phyloP scores from a whole-genome alignment of 305 asterid species.

The Plantago rigida region DNA sequence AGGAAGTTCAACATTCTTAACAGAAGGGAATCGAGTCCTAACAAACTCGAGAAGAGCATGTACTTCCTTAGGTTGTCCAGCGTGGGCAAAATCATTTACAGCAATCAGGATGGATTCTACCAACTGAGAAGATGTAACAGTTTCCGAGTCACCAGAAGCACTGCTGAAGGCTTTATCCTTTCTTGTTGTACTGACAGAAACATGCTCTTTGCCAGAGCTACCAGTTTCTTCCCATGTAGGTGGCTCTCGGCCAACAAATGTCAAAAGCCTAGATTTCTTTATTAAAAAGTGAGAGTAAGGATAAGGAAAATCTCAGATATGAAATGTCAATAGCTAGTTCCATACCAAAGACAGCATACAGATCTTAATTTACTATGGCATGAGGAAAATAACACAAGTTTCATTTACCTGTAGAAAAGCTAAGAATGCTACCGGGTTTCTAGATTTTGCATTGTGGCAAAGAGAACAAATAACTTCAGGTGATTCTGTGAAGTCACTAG shows the following conservation, averaged over 20 bases:
- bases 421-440: conserved; percentile 68
- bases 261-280: conserved; percentile 84
- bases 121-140: conserved; percentile 40
- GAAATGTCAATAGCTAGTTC: background rate
- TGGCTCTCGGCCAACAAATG: conserved; percentile 58
- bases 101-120: conserved; percentile 55
- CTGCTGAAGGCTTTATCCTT: conserved; percentile 29
- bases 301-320: conserved; percentile 21
- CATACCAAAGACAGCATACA: background rate
- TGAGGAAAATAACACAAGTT: conserved; percentile 12
- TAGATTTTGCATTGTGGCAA: conserved; percentile 71
- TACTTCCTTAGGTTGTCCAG: conserved; percentile 55
- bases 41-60: conserved; percentile 53
- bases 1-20: conserved; percentile 47
- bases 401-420: conserved; percentile 78
- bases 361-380: conserved; percentile 14
- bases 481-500: conserved; percentile 40
- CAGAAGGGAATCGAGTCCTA: conserved; percentile 48
- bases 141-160: conserved; percentile 30
- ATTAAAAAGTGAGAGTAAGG: conserved; percentile 28
- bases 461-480: conserved; percentile 74
- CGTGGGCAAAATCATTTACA: conserved; percentile 52
- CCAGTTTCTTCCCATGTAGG: conserved; percentile 64
- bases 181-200: conserved; percentile 30
- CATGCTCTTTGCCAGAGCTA: conserved; percentile 50